A percentile compares a stretch with the other conserved stretches of the same genome.
Evolutionary conservation across 306 rosid genomes (phyloP).

Genomic region (Citrullus mucosospermus): DNA sequence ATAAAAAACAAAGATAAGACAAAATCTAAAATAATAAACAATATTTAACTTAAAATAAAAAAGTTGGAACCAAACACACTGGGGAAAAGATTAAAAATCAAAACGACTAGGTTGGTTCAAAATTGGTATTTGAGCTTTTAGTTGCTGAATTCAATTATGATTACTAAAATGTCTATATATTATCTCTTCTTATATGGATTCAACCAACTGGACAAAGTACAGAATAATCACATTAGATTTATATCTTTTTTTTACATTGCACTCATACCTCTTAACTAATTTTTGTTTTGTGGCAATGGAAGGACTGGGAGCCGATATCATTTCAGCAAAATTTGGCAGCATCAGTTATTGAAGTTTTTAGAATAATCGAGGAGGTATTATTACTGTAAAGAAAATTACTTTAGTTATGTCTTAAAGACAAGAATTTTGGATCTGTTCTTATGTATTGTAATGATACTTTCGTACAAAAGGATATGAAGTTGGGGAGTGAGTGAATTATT

Average conservation of each 20-base stretch:
- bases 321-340: constrained; percentile 40
- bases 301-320: constrained; percentile 50
- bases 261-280: background rate
- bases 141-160: background rate
- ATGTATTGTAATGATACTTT: constrained; percentile 3
- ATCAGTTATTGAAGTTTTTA: constrained; percentile 40
- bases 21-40: background rate
- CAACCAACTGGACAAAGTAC: background rate
- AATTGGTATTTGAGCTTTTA: background rate
- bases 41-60: background rate
- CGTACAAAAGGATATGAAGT: background rate
- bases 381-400: background rate
- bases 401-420: background rate
- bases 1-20: background rate
- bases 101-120: background rate
- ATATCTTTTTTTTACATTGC: background rate
- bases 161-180: background rate
- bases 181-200: background rate
- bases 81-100: background rate
- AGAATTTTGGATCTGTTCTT: background rate
- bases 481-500: background rate
- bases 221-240: background rate
- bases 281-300: constrained; percentile 10
- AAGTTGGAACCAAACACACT: background rate
- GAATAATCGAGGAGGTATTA: constrained; percentile 46